Base-by-base conservation (phyloP, 75 land plant genomes). In the Adiantum capillusveneris region DNA sequence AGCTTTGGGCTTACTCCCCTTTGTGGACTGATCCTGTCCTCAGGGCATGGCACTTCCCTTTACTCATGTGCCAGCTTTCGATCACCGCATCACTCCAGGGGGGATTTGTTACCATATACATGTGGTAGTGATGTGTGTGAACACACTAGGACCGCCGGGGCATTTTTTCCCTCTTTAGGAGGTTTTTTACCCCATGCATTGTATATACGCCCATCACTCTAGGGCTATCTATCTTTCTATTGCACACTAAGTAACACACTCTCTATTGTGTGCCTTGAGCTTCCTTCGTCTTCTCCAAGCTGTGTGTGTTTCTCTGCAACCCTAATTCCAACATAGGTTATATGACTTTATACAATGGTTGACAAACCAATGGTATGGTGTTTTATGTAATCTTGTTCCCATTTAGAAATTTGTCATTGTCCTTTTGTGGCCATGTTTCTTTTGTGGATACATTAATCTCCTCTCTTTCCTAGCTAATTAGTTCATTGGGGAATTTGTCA, bases 1-100 rank as follows among this genome's bases (percentile, higher is more conserved):
- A 46, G 50, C 50, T 46, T 46, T 46, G 50, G 50, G 50, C 50
- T 46, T 46, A 46, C 50, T 46, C 14, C 50, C 50, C 14, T 46
- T 46, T 46, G 50, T 46, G 50, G 50, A 46, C 12, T 46, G 50
- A 46, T 46, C 14, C n/a, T n/a, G n/a, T 46, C 50, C 50, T 6
- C 50, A 46, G 6, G 14, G 50, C 50, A 6, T 46, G 50, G 50
- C 50, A 46, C 50, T 46, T 46, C 50, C 17, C 14, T 18, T 18
- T 46, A 46, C 50, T 6, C 14, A 14, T 6, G 50, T 46, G 50
- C 50, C 50, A 46, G 50, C 13, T 46, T 14, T 46, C 14, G 50
- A 6, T 46, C 50, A 46, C 50, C 50, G 50, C 50, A 46, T 46
- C 50, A 46, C 50, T 46, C 50, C 50, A 46, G 50, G 50, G 50